Evolutionary conservation across 108 stramenopile species (phyloP), one percentile per base, ranked within the genome.

Genomic region (Nitzschia putrida): DNA sequence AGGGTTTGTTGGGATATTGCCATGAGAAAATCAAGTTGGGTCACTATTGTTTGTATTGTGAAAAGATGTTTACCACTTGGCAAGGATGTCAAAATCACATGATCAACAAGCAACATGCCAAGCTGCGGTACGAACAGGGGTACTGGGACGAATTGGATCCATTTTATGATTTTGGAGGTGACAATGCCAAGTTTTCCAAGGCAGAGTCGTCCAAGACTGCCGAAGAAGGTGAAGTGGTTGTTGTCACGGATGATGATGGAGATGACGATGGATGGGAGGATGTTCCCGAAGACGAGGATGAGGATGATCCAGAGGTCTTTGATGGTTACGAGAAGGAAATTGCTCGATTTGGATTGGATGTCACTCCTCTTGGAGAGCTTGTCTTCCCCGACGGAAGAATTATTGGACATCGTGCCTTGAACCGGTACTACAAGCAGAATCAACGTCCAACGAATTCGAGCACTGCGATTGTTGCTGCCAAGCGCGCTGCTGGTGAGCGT

Each of bases 11-110:
- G 23, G 87, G 86, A 12, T 99, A 99, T 77, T 85, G 90, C 69
- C 84, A 86, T 49, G 98, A 97, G 78, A 99, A 99, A 66, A 86
- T 99, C 57, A 95, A 96, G 67, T 63, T 96, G 56, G 97, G 97
- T 22, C 83, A 88, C 45, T 76, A 83, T 20, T 99, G 98, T 73
- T 74, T 99, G 49, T 96, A 95, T 59, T 99, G 98, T 68, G 91
- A 97, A 66, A 73, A 83, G 34, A 74, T 83, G 22, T 97, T 96
- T 70, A 70, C 66, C 39, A 81, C 82, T 7, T 80, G 66, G 66
- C 80, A 84, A 55, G 92, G 82, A 0, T 93, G 92, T 69, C 83
- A 88, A 80, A 77, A 84, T 59, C 90, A 94, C 77, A 93, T 95
- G 96, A 78, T 79, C 40, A 81, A 75, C 71, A 91, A 84, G 60